phyloP scores from a whole-genome alignment of 331 rosid species.

The Spiraea crenata region DNA sequence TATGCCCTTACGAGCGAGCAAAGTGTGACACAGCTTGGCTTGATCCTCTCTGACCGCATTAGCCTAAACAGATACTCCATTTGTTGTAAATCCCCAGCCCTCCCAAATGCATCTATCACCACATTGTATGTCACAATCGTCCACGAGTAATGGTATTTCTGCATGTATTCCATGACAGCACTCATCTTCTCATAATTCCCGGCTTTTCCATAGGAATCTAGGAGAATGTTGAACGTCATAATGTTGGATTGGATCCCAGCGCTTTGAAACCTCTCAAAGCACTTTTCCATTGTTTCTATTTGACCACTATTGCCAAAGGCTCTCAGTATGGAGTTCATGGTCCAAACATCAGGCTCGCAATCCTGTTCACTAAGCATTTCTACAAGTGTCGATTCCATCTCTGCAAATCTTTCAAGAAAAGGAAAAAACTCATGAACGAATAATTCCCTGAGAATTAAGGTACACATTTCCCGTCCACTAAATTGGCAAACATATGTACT shows the following conservation, averaged over 20 bases:
- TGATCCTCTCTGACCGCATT: conserved; percentile 88
- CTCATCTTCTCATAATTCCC: conserved; percentile 68
- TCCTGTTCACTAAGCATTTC: conserved; percentile 64
- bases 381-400: conserved; percentile 79
- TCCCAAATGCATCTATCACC: conserved; percentile 89
- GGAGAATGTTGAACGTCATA: conserved; percentile 80
- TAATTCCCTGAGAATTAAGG: conserved; percentile 22
- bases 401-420: conserved; percentile 60
- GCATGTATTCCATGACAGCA: conserved; percentile 96
- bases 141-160: conserved; percentile 89
- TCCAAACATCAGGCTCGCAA: conserved; percentile 88
- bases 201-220: conserved; percentile 80
- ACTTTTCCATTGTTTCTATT: conserved; percentile 89
- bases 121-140: conserved; percentile 86
- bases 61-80: conserved; percentile 90
- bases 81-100: conserved; percentile 88
- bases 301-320: conserved; percentile 86
- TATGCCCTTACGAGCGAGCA: conserved; percentile 89
- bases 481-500: conserved; percentile 23
- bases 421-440: conserved; percentile 16
- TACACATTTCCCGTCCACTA: conserved; percentile 24
- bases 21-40: conserved; percentile 88
- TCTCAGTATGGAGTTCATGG: conserved; percentile 87
- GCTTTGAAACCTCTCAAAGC: conserved; percentile 77
- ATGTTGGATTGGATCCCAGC: conserved; percentile 88